phyloP scores from a whole-genome alignment of 2,329 filamentous ascomycete species.

The Scedosporium aurantiacum region DNA sequence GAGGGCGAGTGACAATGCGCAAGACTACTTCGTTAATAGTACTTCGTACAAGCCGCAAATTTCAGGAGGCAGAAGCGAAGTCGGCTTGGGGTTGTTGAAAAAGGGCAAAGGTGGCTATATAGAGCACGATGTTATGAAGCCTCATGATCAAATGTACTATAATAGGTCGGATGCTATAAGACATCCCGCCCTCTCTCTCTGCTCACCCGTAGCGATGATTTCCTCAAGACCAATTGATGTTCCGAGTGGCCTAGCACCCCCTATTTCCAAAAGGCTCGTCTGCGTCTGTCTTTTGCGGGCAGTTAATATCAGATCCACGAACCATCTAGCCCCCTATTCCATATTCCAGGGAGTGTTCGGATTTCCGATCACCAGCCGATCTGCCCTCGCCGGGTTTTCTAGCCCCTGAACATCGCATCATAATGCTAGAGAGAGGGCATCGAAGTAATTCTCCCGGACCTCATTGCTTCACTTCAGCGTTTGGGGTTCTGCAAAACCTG shows the following conservation, averaged over 20 bases:
- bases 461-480: not conserved
- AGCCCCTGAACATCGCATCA: not conserved
- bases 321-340: not conserved
- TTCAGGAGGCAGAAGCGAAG: not conserved
- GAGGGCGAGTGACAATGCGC: not conserved
- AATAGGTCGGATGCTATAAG: not conserved
- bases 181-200: not conserved
- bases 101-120: not conserved
- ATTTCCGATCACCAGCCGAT: not conserved
- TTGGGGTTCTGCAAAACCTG: not conserved
- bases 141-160: not conserved
- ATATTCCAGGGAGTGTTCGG: not conserved
- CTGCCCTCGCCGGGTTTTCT: not conserved
- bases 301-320: not conserved
- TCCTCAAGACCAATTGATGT: not conserved
- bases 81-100: not conserved
- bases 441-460: not conserved
- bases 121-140: not conserved
- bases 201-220: not conserved
- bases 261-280: not conserved
- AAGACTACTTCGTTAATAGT: too few species aligned
- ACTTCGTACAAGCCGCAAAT: too few species aligned
- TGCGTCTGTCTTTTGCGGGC: not conserved
- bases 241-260: not conserved
- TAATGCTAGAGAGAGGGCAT: not conserved